These are phyloP conservation scores for Botrytis deweyae DNA, from an alignment of 2,329 filamentous ascomycete species.

Conservation along the genomic window DNA sequence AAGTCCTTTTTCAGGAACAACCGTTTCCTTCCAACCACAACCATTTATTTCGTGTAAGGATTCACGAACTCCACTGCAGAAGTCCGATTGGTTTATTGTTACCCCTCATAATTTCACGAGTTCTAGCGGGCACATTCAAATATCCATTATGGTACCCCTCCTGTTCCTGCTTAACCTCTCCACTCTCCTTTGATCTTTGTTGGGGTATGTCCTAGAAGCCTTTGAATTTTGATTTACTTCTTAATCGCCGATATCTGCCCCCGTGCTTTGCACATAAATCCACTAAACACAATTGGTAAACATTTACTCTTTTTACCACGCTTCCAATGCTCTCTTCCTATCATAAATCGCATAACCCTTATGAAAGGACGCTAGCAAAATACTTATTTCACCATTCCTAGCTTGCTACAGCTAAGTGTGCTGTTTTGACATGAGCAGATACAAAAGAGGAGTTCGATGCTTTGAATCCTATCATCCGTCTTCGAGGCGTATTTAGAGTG, in stretches of 20 bases:
- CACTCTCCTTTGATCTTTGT: conserved; percentile 42
- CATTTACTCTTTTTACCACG: neutral
- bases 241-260: conserved; percentile 40
- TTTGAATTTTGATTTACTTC: conserved; percentile 36
- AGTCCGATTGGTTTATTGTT: conserved; percentile 36
- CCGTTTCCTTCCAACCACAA: neutral
- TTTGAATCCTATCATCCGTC: neutral
- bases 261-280: neutral
- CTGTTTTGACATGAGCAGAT: neutral
- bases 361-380: neutral
- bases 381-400: neutral
- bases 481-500: neutral
- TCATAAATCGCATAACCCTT: rapidly evolving
- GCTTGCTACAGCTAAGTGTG: neutral
- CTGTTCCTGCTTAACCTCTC: conserved; percentile 37
- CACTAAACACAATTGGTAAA: neutral
- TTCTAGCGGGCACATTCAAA: neutral
- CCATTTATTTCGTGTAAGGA: neutral
- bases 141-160: conserved; percentile 38
- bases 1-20: neutral
- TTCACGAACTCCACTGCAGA: conserved; percentile 39
- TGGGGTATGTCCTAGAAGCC: conserved; percentile 47
- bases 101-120: conserved; percentile 47
- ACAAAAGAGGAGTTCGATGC: neutral
- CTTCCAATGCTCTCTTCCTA: neutral